Base-by-base conservation (phyloP, 2,329 filamentous ascomycete species). In the Rhynchosporium graminicola region DNA sequence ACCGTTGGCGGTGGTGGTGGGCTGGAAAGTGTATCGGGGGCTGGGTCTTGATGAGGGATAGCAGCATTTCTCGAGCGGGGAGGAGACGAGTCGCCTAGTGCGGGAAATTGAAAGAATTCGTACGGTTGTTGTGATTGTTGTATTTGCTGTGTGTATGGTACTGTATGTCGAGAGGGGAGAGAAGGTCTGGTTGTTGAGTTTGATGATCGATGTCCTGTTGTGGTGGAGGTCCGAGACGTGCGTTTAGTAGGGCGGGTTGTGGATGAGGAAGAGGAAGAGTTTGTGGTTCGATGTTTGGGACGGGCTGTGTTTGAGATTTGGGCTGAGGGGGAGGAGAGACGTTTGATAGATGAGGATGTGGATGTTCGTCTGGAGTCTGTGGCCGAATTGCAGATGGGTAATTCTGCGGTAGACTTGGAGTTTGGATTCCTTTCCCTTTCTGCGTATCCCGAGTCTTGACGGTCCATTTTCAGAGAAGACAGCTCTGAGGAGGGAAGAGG, bases 1-100 rank as follows among this genome's bases (percentile, higher is more conserved):
- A 83, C 84, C 2, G 86, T 87, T 67, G 82, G 80, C 3, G 83
- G 83, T 12, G 83, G 85, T 1, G 78, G 77, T 2, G 78, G 52
- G 78, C 77, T 2, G 77, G 74, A 4, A 60, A 50, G 20, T 57
- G n/a, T 4, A 40, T 50, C 67, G 75, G 74, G 20, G n/a, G 40
- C 28, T 15, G 52, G 33, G 50, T 46, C 42, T 7, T 42, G 47
- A 20, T 20, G 15, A 52, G 33, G 8, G 60, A 40, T 57, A 54
- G 13, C 20, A n/a, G 33, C 26, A 33, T n/a, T 45, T 13, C 12
- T 43, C 20, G 48, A 33, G 3, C 26, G 29, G 28, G 47, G 50
- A 12, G 50, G 31, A 20, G 59, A 42, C 10, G 64, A 54, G 13
- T 65, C 63, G 12, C 55, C 54, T 26, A 73, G 62, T 2, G 68